Base-by-base conservation (phyloP, 2,329 filamentous ascomycete species). In the Dothiorella sarmentorum region DNA sequence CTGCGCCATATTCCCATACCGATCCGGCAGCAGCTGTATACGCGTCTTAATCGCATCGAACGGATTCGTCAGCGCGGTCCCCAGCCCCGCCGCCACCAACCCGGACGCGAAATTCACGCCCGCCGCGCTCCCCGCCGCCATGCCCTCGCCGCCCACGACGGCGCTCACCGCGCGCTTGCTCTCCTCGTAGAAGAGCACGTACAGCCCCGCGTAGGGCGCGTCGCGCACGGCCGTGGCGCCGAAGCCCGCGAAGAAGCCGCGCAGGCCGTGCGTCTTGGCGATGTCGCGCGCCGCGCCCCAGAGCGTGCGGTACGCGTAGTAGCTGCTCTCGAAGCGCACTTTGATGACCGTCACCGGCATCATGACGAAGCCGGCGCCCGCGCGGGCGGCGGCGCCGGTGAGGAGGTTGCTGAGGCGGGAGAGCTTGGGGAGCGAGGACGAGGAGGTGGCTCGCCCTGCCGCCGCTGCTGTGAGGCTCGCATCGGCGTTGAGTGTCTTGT, bases 281-380 rank as follows among this genome's bases (percentile, higher is more conserved):
- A 97, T 97, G 65, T 94, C 90, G 31, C 78, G 78, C 1, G 83
- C 85, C 0, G 94, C 94, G 35, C 85, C 80, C 38, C 82, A 75
- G 22, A 97, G 78, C 1, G 90, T 93, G 22, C 82, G 82, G 76
- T 97, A 97, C 3, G 84, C 78, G 76, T 97, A 99, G 42, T 93
- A 78, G 62, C 83, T 91, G 24, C 88, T 93, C 73, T 99, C 94
- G 70, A 96, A 97, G 43, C 94, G 89, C 42, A 97, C 94, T 71
- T 99, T 99, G 68, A 99, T 87, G 43, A 99, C 88, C 1, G 94
- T 99, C 61, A 97, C 84, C 1, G 94, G 94, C 90, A 97, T 97
- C 75, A 97, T 85, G 44, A 95, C 77, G 68, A 97, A 89, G 35
- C 94, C 94, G 0, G 93, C 93, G 55, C 89, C 86, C 1, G 91